phyloP scores from a whole-genome alignment of 495 filamentous ascomycete species.

The Xylaria longipes region DNA sequence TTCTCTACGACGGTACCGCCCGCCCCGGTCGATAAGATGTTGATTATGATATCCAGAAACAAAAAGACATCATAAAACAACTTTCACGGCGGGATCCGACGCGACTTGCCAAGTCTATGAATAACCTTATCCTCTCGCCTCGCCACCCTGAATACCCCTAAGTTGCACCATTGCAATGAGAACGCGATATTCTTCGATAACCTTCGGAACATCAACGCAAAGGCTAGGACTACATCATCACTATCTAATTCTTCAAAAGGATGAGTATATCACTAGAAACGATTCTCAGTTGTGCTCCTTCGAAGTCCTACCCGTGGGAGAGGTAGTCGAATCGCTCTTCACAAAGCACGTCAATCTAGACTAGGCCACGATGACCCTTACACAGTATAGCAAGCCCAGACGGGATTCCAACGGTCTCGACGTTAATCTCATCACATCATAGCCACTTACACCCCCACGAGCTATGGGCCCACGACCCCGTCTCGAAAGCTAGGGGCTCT shows the following conservation, averaged over 20 bases:
- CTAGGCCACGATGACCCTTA: background rate
- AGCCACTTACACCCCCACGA: constrained; percentile 15
- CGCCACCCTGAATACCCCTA: background rate
- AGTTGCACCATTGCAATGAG: background rate
- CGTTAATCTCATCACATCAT: background rate
- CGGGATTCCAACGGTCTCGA: background rate
- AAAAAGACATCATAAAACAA: background rate
- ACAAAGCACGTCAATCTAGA: background rate
- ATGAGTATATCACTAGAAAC: background rate
- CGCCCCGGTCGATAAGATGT: background rate
- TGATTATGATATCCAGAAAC: background rate
- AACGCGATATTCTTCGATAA: background rate
- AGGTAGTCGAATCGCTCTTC: background rate
- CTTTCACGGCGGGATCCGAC: constrained; percentile 6
- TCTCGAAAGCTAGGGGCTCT: background rate
- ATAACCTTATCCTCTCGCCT: constrained; percentile 9
- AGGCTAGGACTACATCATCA: background rate
- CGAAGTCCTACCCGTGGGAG: background rate
- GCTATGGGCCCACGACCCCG: constrained; percentile 1
- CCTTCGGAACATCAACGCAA: background rate
- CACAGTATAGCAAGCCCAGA: background rate
- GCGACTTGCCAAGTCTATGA: background rate
- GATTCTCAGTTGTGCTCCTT: background rate
- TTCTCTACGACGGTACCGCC: constrained; percentile 9
- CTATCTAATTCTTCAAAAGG: background rate